Evolutionary conservation across 176 grass and related monocot species (phyloP).

Genomic region (Oryza australiensis): DNA sequence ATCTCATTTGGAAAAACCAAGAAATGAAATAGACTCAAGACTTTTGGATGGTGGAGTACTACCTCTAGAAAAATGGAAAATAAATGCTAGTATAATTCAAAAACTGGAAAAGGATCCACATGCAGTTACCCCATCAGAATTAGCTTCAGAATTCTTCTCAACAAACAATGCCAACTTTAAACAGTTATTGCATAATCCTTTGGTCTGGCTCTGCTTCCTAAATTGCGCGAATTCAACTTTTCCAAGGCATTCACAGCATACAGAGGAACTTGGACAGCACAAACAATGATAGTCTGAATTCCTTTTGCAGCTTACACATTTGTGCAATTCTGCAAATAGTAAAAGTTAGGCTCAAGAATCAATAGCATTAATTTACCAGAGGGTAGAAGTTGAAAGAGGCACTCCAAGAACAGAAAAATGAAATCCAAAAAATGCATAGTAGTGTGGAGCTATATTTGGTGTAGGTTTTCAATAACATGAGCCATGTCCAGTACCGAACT

Average conservation of each 20-base stretch:
- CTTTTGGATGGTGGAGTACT: no score
- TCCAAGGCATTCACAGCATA: conserved; percentile 61
- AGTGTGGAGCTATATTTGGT: background rate
- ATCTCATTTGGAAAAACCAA: no score
- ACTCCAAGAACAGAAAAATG: conserved; percentile 10
- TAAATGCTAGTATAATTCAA: conserved; percentile 6
- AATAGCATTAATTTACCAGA: conserved; percentile 16
- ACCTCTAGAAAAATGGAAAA: conserved; percentile 4
- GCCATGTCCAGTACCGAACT: background rate
- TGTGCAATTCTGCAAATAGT: conserved; percentile 67
- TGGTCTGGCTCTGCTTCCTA: conserved; percentile 40
- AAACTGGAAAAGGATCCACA: conserved; percentile 26
- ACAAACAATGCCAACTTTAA: conserved; percentile 46
- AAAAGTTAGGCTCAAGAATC: conserved; percentile 23
- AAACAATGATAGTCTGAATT: conserved; percentile 60
- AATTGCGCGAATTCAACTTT: conserved; percentile 61
- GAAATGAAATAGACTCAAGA: no score
- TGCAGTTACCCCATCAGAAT: conserved; percentile 49
- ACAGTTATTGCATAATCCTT: conserved; percentile 77
- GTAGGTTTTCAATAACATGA: conserved; percentile 5
- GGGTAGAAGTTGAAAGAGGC: conserved; percentile 26
- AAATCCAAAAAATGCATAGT: background rate
- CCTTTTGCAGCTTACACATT: conserved; percentile 60
- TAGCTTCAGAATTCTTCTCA: conserved; percentile 44
- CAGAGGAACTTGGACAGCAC: conserved; percentile 66